These are phyloP conservation scores for Plasmodium gallinaceum DNA, from an alignment of 169 alveolate genomes.

Conservation along the genomic window DNA sequence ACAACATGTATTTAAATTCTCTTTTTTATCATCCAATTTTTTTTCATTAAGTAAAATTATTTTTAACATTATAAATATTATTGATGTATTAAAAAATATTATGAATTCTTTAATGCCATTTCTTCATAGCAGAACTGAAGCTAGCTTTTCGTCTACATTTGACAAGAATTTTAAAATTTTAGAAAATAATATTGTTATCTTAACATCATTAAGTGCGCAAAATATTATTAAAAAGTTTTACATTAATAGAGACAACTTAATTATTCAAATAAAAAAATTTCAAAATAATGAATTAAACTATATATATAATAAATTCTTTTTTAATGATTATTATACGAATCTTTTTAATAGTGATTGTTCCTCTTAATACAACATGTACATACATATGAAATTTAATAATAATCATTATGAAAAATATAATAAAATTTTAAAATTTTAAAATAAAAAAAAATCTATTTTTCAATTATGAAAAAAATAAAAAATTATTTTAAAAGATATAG, in stretches of 20 bases:
- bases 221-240: constrained; percentile 22
- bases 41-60: constrained; percentile 7
- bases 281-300: background rate
- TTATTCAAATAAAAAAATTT: constrained; percentile 9
- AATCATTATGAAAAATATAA: too few relatives aligned
- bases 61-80: constrained; percentile 14
- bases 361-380: too few relatives aligned
- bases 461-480: too few relatives aligned
- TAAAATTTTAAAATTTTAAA: too few relatives aligned
- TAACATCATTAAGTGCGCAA: constrained; percentile 33
- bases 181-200: constrained; percentile 17
- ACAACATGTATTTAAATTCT: constrained; percentile 21
- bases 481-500: too few relatives aligned
- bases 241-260: constrained; percentile 14
- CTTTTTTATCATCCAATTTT: constrained; percentile 19
- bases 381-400: too few relatives aligned
- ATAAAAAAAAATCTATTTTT: too few relatives aligned
- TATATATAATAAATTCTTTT: constrained; percentile 25
- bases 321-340: constrained; percentile 25
- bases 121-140: background rate
- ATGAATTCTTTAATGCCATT: constrained; percentile 3
- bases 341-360: background rate
- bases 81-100: constrained; percentile 19
- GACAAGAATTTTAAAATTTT: constrained; percentile 8
- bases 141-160: constrained; percentile 1